phyloP scores from a whole-genome alignment of 768 basidiomycete genomes.

The Kondoa subrosea region DNA sequence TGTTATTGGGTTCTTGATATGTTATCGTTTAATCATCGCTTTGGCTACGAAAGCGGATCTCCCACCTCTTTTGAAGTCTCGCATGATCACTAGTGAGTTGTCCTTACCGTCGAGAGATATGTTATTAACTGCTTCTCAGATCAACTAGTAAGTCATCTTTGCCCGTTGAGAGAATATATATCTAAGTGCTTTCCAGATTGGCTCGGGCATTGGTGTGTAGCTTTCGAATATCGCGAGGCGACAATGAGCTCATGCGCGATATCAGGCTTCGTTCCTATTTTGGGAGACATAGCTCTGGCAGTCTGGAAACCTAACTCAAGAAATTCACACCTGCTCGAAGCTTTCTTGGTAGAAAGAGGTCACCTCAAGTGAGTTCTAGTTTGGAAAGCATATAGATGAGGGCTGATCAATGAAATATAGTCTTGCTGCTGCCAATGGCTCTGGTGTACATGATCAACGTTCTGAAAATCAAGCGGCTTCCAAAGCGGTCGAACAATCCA shows the following conservation, averaged over 20 bases:
- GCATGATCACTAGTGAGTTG: not conserved
- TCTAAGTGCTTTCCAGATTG: too few relatives aligned
- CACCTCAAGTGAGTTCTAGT: not conserved
- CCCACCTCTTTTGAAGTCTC: not conserved
- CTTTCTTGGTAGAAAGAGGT: not conserved
- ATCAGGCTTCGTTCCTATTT: constrained; percentile 49
- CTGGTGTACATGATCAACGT: too few relatives aligned
- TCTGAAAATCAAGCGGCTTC: not conserved
- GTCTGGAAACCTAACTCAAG: constrained; percentile 70
- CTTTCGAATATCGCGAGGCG: too few relatives aligned
- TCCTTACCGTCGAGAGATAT: constrained; percentile 34
- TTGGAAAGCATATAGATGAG: too few relatives aligned
- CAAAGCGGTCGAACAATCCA: not conserved
- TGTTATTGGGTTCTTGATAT: constrained; percentile 42
- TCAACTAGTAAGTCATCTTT: too few relatives aligned
- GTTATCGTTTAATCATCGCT: constrained; percentile 57
- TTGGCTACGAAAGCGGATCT: constrained; percentile 32
- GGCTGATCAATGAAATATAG: too few relatives aligned
- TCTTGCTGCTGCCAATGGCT: too few relatives aligned
- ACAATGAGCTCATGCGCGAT: too few relatives aligned
- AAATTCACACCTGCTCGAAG: constrained; percentile 36
- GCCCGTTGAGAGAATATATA: too few relatives aligned
- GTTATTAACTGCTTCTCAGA: not conserved
- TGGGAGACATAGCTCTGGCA: constrained; percentile 59
- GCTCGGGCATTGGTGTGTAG: too few relatives aligned